Base-by-base conservation (phyloP, 805 yeast species). In the Metschnikowia bowlesiae region DNA sequence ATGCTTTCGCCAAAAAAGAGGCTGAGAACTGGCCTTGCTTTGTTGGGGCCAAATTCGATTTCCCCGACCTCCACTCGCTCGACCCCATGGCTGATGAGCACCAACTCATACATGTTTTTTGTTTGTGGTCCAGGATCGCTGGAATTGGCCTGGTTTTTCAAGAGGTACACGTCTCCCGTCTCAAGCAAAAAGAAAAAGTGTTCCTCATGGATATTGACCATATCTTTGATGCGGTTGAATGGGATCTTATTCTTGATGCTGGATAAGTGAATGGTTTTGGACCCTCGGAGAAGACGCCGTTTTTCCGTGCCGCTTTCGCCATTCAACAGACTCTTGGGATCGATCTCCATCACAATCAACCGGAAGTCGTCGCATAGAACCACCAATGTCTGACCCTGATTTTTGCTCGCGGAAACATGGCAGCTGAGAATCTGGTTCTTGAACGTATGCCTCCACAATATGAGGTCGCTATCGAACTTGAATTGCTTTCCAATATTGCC, bases 1-100 rank as follows among this genome's bases (percentile, higher is more conserved):
- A 76, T 50, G 4, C 63, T 58, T 29, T 66, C 68, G 1, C 81
- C 81, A 48, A 68, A 65, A 60, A 68, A 74, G 11, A 75, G 56
- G 47, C 71, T 70, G 40, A 68, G 55, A 22, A 62, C 52, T 4
- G 34, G 52, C 51, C 34, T 54, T 3, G 38, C 49, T 7, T 37
- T 8, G 2, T n/a, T 42, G 11, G 48, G 44, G 22, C 52, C 46
- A 40, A 65, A 60, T 9, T 55, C 49, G 2, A 70, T 55, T 2
- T 53, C 46, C 46, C 61, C 57, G n/a, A 68, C 55, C 46, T 65
- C 63, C 52, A 71, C 66, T 16, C 47, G 59, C 47, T 74, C 77
- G 31, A 74, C 66, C 1, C 64, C 62, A 2, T 57, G 43, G 16
- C 58, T 56, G 11, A 74, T 49, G 40, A 62, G 58, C 30, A 69